A percentile compares a stretch with the other conserved stretches of the same genome.
These are phyloP conservation scores for Typha latifolia DNA, from an alignment of 176 grass and related monocot species.

Conservation along the genomic window DNA sequence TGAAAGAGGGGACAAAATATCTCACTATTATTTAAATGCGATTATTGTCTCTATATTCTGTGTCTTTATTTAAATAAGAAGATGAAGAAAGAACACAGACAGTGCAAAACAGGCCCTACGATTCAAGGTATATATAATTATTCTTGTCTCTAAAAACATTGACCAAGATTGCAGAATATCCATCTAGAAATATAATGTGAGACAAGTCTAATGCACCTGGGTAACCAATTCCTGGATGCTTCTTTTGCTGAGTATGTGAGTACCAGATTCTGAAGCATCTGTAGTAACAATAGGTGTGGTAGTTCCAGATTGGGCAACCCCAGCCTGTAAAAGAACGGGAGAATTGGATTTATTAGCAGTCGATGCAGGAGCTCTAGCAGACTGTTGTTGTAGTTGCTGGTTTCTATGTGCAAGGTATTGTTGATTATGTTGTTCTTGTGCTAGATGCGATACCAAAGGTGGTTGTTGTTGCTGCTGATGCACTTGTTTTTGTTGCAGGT, in stretches of 20 bases:
- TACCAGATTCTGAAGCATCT: constrained; percentile 44
- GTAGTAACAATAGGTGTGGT: constrained; percentile 1
- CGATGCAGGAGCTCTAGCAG: constrained; percentile 40
- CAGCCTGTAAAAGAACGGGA: constrained; percentile 22
- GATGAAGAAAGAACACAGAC: too few relatives aligned
- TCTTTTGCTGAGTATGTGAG: constrained; percentile 73
- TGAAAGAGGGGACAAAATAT: too few relatives aligned
- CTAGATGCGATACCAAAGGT: constrained; percentile 19
- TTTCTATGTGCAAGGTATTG: constrained; percentile 31
- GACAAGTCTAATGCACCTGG: constrained; percentile 40
- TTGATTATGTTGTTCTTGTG: constrained; percentile 31
- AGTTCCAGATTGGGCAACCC: constrained; percentile 14
- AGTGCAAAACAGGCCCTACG: too few relatives aligned
- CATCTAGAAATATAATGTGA: not conserved
- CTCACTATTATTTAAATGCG: too few relatives aligned
- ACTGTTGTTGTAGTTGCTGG: constrained; percentile 44
- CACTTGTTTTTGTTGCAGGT: constrained; percentile 28
- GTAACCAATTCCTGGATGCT: constrained; percentile 78
- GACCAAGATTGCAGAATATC: not conserved
- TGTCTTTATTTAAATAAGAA: too few relatives aligned
- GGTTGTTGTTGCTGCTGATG: constrained; percentile 30
- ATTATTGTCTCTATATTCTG: too few relatives aligned
- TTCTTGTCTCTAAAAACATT: not conserved
- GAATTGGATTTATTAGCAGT: constrained; percentile 33
- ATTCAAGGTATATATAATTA: too few relatives aligned